Evolutionary conservation across 768 basidiomycete genomes (phyloP).

Genomic region (Leccinum ochraceum): DNA sequence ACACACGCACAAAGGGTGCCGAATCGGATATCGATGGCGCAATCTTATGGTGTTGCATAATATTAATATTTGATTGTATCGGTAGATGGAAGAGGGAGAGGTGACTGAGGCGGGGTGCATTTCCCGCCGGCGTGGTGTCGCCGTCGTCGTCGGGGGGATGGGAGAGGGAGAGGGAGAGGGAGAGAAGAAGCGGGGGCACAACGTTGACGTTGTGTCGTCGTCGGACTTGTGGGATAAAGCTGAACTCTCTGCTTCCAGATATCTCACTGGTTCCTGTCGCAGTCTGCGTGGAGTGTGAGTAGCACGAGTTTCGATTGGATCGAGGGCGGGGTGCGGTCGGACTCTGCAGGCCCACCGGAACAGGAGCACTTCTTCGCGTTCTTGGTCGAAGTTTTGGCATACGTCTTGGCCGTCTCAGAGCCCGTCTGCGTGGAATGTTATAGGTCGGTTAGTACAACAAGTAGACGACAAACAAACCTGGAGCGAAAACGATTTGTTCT

Average conservation of each 20-base stretch:
- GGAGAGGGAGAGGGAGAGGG: no score
- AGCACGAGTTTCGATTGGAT: constrained; percentile 91
- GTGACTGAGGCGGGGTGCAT: no score
- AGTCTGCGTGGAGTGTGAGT: constrained; percentile 82
- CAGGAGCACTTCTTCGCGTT: constrained; percentile 44
- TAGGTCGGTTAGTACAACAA: background rate
- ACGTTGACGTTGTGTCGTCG: no score
- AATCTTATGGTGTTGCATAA: no score
- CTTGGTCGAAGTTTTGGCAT: constrained; percentile 60
- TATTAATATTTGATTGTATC: no score
- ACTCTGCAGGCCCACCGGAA: constrained; percentile 18
- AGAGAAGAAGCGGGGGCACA: no score
- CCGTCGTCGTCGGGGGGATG: no score
- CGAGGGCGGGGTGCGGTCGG: constrained; percentile 45
- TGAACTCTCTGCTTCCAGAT: constrained; percentile 85
- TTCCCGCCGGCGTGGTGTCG: no score
- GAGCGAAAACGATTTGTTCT: constrained; percentile 92
- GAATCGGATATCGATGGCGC: no score
- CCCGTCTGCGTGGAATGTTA: constrained; percentile 45
- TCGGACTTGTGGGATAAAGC: constrained; percentile 87
- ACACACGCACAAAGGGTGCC: no score
- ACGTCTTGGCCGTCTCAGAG: constrained; percentile 63
- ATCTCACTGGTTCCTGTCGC: constrained; percentile 93
- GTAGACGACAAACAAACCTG: constrained; percentile 51
- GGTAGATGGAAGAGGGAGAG: no score